Evolutionary conservation across 257 asterid species (phyloP).

Genomic region (Lavandula angustifolia): DNA sequence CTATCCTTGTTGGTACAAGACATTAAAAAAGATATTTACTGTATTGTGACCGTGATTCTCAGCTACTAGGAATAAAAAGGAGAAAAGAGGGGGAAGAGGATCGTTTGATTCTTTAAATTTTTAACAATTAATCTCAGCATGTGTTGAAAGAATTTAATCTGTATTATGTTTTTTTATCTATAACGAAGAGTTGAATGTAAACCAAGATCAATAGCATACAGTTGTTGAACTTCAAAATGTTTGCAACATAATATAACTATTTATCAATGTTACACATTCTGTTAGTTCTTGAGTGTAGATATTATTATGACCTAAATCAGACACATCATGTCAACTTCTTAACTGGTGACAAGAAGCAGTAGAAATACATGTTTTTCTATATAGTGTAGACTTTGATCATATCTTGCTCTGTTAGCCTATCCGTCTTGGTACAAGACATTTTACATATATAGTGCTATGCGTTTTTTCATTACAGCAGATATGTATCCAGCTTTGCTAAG

Average conservation of each 20-base stretch:
- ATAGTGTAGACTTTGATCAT: no score
- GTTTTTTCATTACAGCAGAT: background rate
- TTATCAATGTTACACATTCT: no score
- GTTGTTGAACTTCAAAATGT: no score
- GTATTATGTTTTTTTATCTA: background rate
- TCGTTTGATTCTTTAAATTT: no score
- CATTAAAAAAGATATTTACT: background rate
- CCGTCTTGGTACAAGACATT: background rate
- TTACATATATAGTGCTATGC: background rate
- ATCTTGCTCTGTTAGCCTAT: background rate
- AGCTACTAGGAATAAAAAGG: background rate
- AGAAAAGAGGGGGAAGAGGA: background rate
- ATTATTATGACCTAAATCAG: no score
- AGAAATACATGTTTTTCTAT: no score
- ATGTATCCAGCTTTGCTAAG: background rate
- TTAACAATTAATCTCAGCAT: background rate
- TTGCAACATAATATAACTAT: no score
- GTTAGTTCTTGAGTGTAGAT: no score
- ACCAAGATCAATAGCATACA: no score
- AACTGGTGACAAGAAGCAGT: no score
- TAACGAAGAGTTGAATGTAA: background rate
- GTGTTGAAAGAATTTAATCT: background rate
- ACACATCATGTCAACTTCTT: no score
- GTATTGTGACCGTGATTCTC: constrained; percentile 1
- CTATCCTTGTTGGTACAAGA: no score